Evolutionary conservation across 805 yeast species (phyloP).

Genomic region (Yamadazyma tumulicola): DNA sequence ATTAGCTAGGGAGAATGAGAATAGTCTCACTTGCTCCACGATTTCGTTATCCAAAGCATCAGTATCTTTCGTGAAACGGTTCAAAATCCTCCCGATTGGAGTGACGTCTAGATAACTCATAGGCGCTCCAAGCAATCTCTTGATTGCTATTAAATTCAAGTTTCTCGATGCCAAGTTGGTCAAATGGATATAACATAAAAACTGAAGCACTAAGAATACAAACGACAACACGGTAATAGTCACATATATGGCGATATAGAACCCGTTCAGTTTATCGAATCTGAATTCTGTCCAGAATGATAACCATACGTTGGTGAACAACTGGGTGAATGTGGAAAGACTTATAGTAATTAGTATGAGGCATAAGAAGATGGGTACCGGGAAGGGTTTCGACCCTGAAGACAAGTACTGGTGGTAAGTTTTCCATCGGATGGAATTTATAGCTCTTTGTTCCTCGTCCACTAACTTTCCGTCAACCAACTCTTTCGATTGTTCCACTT

Average conservation of each 20-base stretch:
- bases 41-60: constrained; percentile 80
- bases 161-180: constrained; percentile 51
- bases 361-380: constrained; percentile 19
- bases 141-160: constrained; percentile 60
- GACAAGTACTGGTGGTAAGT: constrained; percentile 51
- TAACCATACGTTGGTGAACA: constrained; percentile 73
- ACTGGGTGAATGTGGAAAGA: constrained; percentile 47
- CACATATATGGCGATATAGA: constrained; percentile 73
- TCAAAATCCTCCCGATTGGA: constrained; percentile 82
- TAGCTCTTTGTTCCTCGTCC: constrained; percentile 56
- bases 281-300: constrained; percentile 72
- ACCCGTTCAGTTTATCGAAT: constrained; percentile 47
- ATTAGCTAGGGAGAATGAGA: constrained; percentile 50
- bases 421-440: constrained; percentile 45
- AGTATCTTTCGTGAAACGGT: constrained; percentile 84
- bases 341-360: constrained; percentile 27
- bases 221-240: constrained; percentile 52
- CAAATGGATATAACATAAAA: constrained; percentile 45
- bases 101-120: constrained; percentile 82
- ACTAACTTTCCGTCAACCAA: constrained; percentile 21
- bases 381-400: constrained; percentile 42
- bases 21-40: constrained; percentile 62
- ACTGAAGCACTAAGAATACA: constrained; percentile 41
- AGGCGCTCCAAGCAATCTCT: constrained; percentile 65
- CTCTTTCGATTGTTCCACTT: neutral